Evolutionary conservation across 306 rosid species (phyloP).

Genomic region (Vachellia collinsii): DNA sequence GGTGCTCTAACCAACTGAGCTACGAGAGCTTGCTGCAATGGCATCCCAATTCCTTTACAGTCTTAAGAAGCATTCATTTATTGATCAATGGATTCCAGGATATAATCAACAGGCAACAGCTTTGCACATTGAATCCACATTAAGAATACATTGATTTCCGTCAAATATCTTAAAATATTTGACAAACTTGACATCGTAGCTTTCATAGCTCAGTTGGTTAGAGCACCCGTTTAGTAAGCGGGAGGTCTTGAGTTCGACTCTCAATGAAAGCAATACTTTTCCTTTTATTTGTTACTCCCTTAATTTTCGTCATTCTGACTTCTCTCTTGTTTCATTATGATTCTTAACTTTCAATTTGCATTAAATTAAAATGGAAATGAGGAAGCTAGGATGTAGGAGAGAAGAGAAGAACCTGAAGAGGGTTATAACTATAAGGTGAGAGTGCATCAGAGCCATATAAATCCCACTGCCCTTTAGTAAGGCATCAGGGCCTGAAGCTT

Average conservation of each 20-base stretch:
- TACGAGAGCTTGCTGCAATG: no score
- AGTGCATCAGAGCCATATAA: constrained; percentile 95
- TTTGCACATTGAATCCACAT: not conserved
- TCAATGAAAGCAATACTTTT: constrained; percentile 32
- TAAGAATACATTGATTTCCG: not conserved
- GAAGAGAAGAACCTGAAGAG: constrained; percentile 73
- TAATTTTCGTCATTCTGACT: not conserved
- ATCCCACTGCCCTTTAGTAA: constrained; percentile 86
- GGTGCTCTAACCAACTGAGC: no score
- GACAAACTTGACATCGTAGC: rapidly evolving
- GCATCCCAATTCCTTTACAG: no score
- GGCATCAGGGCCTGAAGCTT: constrained; percentile 77
- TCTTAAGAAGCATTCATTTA: no score
- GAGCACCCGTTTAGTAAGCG: constrained; percentile 53
- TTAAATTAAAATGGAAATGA: not conserved
- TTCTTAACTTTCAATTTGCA: not conserved
- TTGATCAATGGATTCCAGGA: not conserved
- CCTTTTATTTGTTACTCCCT: not conserved
- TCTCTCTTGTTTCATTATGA: not conserved
- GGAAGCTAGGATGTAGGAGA: not conserved
- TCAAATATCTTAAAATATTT: not conserved
- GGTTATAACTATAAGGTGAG: constrained; percentile 71
- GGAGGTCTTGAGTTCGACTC: constrained; percentile 51
- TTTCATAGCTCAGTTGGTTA: constrained; percentile 45
- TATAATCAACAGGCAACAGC: not conserved